Evolutionary conservation across 148 eudicot genomes (phyloP).

Genomic region (Persicaria tinctoria): DNA sequence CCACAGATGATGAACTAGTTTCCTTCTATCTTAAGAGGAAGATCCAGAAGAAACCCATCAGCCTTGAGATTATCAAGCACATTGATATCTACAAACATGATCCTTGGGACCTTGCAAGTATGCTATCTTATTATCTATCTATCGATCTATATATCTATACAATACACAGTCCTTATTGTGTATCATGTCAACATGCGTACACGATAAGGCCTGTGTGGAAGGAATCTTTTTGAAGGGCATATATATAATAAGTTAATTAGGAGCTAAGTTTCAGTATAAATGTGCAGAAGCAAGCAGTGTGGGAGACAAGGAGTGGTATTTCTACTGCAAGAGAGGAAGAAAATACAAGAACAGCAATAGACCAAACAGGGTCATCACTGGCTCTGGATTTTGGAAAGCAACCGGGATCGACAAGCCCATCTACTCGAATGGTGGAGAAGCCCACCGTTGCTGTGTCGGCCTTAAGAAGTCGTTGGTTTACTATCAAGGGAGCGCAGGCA

Average conservation of each 20-base stretch:
- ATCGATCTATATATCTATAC: too few relatives aligned
- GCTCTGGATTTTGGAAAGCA: neutral
- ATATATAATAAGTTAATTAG: too few relatives aligned
- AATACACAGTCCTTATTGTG: too few relatives aligned
- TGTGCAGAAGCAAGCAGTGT: slow-evolving; percentile 5
- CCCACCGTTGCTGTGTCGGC: slow-evolving; percentile 40
- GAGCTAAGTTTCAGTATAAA: neutral
- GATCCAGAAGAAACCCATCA: slow-evolving; percentile 47
- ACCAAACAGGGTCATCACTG: neutral
- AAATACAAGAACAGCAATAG: neutral
- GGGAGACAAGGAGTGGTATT: neutral
- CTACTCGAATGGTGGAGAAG: slow-evolving; percentile 30
- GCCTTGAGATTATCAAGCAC: slow-evolving; percentile 64
- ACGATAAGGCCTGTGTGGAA: too few relatives aligned
- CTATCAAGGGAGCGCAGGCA: slow-evolving; percentile 75
- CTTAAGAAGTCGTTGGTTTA: slow-evolving; percentile 77
- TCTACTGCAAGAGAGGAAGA: neutral
- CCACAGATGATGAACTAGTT: slow-evolving; percentile 77
- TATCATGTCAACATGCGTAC: too few relatives aligned
- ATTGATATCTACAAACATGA: slow-evolving; percentile 81
- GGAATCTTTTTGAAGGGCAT: too few relatives aligned
- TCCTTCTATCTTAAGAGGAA: slow-evolving; percentile 67
- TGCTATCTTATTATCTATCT: neutral
- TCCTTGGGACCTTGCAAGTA: slow-evolving; percentile 93
- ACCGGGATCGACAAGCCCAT: slow-evolving; percentile 42